Evolutionary conservation across 176 grass and related monocot genomes (phyloP).

Genomic region (Saccharum spontaneum): DNA sequence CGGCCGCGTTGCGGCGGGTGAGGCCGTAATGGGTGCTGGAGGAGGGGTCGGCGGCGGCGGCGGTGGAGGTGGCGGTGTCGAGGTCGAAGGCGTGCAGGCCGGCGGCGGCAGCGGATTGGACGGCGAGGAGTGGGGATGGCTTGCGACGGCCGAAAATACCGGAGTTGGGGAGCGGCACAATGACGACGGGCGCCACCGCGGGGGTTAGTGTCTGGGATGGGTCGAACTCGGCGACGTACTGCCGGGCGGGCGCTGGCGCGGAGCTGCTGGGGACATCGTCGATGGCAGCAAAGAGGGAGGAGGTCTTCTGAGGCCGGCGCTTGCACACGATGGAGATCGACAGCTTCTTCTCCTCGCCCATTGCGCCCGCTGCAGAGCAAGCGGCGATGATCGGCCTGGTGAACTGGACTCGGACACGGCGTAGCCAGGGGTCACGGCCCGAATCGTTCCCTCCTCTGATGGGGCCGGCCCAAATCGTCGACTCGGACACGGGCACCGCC

Average conservation of each 20-base stretch:
- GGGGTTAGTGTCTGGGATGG: slow-evolving; percentile 41
- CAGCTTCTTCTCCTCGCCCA: slow-evolving; percentile 55
- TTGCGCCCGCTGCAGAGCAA: slow-evolving; percentile 24
- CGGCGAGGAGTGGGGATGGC: slow-evolving; percentile 49
- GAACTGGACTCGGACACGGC: background rate
- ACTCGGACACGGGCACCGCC: background rate
- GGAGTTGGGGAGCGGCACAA: slow-evolving; percentile 67
- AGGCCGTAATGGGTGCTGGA: slow-evolving; percentile 62
- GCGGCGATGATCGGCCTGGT: background rate
- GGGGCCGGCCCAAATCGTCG: background rate
- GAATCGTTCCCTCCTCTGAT: background rate
- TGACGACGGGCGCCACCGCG: slow-evolving; percentile 36
- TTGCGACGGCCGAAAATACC: slow-evolving; percentile 50
- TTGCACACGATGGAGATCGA: slow-evolving; percentile 66
- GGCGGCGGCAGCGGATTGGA: slow-evolving; percentile 12
- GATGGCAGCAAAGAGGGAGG: background rate
- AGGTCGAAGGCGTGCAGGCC: slow-evolving; percentile 44
- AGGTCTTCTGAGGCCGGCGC: slow-evolving; percentile 35
- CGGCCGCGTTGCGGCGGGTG: slow-evolving; percentile 37
- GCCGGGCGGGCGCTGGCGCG: slow-evolving; percentile 25
- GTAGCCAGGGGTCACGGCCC: background rate
- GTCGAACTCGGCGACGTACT: slow-evolving; percentile 85
- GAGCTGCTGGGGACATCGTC: background rate
- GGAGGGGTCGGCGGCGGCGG: slow-evolving; percentile 41
- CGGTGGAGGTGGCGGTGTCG: slow-evolving; percentile 49